Evolutionary conservation across 345 rosid species (phyloP).

Genomic region (Carallia brachiata): DNA sequence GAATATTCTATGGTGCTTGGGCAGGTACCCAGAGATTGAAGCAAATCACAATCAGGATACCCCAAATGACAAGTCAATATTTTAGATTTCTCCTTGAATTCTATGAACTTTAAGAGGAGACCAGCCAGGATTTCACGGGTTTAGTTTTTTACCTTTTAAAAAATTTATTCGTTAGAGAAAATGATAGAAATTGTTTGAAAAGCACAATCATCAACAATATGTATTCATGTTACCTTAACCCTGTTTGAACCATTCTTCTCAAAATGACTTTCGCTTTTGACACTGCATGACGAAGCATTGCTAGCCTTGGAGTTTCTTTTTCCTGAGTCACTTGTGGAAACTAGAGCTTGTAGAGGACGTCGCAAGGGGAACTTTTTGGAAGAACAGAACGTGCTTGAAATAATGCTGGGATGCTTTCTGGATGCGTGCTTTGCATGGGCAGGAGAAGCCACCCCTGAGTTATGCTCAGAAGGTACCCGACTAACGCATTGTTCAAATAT

Average conservation of each 20-base stretch:
- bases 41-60: too few species aligned
- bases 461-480: constrained; percentile 56
- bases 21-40: too few species aligned
- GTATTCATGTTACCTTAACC: constrained; percentile 38
- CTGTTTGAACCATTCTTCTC: constrained; percentile 40
- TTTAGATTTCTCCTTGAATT: too few species aligned
- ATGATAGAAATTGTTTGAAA: neutral
- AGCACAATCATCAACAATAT: neutral
- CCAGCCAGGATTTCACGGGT: too few species aligned
- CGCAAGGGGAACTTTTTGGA: constrained; percentile 58
- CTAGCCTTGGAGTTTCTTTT: constrained; percentile 42
- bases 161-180: too few species aligned
- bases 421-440: constrained; percentile 57
- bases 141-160: too few species aligned
- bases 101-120: too few species aligned
- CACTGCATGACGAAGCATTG: constrained; percentile 32
- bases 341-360: constrained; percentile 51
- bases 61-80: too few species aligned
- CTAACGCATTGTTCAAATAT: constrained; percentile 63
- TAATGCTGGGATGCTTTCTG: constrained; percentile 74
- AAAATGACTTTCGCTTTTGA: constrained; percentile 34
- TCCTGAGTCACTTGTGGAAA: constrained; percentile 40
- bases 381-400: constrained; percentile 85
- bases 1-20: too few species aligned
- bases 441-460: constrained; percentile 64